A percentile compares a stretch with the other conserved stretches of the same genome.
Conservation (phyloP, 495 filamentous ascomycete genomes). For the Trichoderma asperelloides region DNA sequence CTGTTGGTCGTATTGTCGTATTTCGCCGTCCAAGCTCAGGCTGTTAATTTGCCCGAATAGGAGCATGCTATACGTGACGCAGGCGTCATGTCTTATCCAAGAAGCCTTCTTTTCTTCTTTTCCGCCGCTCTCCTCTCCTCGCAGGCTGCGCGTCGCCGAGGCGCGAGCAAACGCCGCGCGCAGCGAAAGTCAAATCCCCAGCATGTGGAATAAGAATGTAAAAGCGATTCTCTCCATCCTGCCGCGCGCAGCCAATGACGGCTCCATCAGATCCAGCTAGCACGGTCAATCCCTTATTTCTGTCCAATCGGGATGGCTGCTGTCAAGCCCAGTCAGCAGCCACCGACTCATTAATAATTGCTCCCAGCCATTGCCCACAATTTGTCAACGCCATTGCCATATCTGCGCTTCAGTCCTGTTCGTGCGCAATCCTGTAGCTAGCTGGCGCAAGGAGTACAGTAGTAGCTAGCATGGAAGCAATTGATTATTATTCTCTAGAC, state of each 20-base stretch:
- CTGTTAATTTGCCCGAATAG: not conserved
- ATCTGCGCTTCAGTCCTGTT: too few species aligned
- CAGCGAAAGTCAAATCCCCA: not conserved
- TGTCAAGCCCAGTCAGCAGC: not conserved
- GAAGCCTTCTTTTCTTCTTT: not conserved
- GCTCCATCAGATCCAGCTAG: not conserved
- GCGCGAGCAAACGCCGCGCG: not conserved
- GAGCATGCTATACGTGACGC: not conserved
- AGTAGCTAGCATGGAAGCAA: too few species aligned
- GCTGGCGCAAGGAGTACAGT: too few species aligned
- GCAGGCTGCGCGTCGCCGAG: not conserved
- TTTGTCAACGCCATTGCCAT: not conserved
- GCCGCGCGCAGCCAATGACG: not conserved
- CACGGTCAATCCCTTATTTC: not conserved
- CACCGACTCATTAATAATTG: not conserved
- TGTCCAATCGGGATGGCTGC: not conserved
- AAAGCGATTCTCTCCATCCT: not conserved
- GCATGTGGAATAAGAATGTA: not conserved
- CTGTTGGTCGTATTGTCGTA: not conserved
- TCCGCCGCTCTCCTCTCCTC: not conserved
- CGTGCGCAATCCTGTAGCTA: too few species aligned
- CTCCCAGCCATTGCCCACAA: not conserved
- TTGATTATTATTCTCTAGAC: too few species aligned
- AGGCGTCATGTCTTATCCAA: not conserved
- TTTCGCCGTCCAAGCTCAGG: not conserved